Evolutionary conservation across 2,329 filamentous ascomycete species (phyloP).

Genomic region (Dactylellina drechsleri): DNA sequence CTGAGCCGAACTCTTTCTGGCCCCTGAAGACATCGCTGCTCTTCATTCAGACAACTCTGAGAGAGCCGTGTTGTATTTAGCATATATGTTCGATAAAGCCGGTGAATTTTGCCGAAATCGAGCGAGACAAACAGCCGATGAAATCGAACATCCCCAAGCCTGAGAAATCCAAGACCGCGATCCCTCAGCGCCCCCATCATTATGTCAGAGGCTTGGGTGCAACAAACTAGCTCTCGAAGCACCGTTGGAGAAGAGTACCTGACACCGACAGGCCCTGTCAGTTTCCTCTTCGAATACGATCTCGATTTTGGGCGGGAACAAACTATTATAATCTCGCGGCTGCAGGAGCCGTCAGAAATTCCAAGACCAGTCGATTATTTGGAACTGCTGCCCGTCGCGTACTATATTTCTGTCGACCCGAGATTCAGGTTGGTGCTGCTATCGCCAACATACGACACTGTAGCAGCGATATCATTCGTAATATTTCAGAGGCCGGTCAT

Average conservation of each 20-base stretch:
- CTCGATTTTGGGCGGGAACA: conserved; percentile 48
- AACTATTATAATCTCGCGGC: conserved; percentile 45
- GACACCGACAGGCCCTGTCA: conserved; percentile 21
- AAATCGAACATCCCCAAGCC: not conserved
- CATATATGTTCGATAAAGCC: not conserved
- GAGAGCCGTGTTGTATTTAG: no score
- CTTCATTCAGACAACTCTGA: not conserved
- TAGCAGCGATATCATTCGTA: conserved; percentile 47
- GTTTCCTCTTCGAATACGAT: conserved; percentile 47
- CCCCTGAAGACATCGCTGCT: not conserved
- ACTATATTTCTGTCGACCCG: conserved; percentile 50
- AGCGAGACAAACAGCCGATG: conserved; percentile 1
- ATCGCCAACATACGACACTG: conserved; percentile 35
- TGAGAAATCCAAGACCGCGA: not conserved
- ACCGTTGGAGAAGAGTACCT: conserved; percentile 44
- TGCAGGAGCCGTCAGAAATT: conserved; percentile 51
- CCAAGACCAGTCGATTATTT: conserved; percentile 41
- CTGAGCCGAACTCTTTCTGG: no score
- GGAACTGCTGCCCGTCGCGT: conserved; percentile 46
- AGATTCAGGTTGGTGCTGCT: conserved; percentile 47
- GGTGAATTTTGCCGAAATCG: not conserved
- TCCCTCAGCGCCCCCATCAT: not conserved
- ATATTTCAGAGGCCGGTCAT: conserved; percentile 40
- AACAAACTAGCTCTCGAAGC: conserved; percentile 31
- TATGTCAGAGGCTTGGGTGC: conserved; percentile 20